A percentile compares a stretch with the other conserved stretches of the same genome.
Conservation (phyloP, 305 asterid species). For the Nicotiana rustica region DNA sequence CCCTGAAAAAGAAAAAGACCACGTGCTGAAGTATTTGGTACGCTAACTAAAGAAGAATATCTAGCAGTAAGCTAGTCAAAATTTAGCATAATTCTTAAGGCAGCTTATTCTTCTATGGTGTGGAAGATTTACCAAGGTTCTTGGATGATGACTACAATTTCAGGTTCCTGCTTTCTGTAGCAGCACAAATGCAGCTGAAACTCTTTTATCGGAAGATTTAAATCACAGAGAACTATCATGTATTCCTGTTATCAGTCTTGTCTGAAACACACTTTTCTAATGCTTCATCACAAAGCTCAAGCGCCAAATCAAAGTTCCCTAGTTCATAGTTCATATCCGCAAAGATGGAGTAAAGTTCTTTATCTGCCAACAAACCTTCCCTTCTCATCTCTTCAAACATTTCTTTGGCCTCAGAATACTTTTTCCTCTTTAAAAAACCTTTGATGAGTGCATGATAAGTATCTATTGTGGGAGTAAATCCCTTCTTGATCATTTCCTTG, state of each 20-base stretch:
- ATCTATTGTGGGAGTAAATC: constrained; percentile 58
- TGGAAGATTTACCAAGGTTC: constrained; percentile 17
- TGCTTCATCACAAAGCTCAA: constrained; percentile 90
- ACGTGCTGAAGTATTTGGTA: not conserved
- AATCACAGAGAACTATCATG: constrained; percentile 32
- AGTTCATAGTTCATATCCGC: constrained; percentile 79
- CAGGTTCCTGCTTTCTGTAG: constrained; percentile 22
- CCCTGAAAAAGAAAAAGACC: not conserved
- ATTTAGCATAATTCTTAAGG: not conserved
- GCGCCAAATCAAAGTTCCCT: constrained; percentile 72
- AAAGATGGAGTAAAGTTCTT: constrained; percentile 64
- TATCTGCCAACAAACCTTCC: constrained; percentile 61
- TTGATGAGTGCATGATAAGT: constrained; percentile 76
- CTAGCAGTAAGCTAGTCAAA: not conserved
- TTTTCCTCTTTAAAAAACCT: constrained; percentile 87
- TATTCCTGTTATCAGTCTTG: constrained; percentile 45
- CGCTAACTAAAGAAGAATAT: not conserved
- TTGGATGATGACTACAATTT: not conserved
- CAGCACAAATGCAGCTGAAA: not conserved
- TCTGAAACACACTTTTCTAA: constrained; percentile 63
- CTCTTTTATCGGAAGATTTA: not conserved
- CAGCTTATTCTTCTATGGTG: not conserved
- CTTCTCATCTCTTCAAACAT: constrained; percentile 85
- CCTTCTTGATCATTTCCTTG: constrained; percentile 75
- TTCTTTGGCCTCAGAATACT: constrained; percentile 72